A percentile compares a stretch with the other conserved stretches of the same genome.
Conservation (phyloP, 345 rosid genomes). For the Sisymbrium irio region DNA sequence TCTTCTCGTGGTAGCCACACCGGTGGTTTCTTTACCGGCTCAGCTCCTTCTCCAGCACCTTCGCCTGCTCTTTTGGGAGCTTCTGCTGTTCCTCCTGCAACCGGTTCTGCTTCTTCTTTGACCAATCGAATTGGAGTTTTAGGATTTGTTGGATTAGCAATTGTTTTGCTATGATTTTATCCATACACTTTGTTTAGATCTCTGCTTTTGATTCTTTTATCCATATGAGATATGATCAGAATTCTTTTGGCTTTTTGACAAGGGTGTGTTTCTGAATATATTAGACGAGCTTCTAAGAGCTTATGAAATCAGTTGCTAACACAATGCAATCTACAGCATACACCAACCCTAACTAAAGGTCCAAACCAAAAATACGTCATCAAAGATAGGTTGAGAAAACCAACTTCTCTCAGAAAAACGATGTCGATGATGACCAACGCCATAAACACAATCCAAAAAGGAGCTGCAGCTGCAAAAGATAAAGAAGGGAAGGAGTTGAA, state of each 20-base stretch:
- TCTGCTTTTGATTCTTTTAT: constrained; percentile 1
- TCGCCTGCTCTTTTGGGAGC: constrained; percentile 1
- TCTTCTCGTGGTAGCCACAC: constrained; percentile 28
- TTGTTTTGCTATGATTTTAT: background rate
- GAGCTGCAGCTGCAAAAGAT: constrained; percentile 24
- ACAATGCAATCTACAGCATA: constrained; percentile 22
- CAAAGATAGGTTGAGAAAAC: constrained; percentile 2
- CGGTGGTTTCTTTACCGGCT: constrained; percentile 28
- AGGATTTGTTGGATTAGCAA: constrained; percentile 21
- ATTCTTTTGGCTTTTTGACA: constrained; percentile 1
- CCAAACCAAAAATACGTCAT: background rate
- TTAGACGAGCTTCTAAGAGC: constrained; percentile 5
- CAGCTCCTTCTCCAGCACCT: constrained; percentile 41
- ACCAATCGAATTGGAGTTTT: background rate
- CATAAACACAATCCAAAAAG: background rate
- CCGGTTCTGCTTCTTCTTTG: constrained; percentile 20
- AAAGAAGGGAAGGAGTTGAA: background rate
- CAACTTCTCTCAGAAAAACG: constrained; percentile 6
- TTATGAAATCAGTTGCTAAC: background rate
- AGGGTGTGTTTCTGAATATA: background rate
- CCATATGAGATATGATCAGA: background rate
- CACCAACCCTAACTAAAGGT: background rate
- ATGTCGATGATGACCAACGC: background rate
- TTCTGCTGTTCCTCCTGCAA: constrained; percentile 25
- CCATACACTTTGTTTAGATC: background rate